Evolutionary conservation across 1,284 basidiomycete species (phyloP), one percentile per base, ranked within the genome.

Genomic region (Porodaedalea pini): DNA sequence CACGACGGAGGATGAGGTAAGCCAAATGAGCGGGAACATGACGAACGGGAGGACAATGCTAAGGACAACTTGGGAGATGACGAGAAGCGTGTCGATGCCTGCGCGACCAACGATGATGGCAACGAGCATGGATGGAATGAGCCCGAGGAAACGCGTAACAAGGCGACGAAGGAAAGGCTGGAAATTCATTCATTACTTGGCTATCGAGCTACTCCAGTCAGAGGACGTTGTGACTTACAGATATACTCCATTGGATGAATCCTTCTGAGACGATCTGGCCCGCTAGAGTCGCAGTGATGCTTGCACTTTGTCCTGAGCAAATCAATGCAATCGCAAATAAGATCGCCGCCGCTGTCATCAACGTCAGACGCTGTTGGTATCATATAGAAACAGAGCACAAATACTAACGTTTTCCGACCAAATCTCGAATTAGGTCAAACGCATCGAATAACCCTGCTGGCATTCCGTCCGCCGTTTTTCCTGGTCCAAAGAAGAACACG

Each of bases 251-350:
- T 57, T 85, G 83, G 60, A 99, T 80, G 71, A 98, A 97, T 0
- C 96, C 96, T 72, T 98, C 96, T 0, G 88, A 89, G 32, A 98
- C 90, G 44, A 94, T 87, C 72, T 98, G 88, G 0, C 95, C 96
- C 0, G 94, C 90, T 10, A 98, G 79, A 0, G 94, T 98, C 5
- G 92, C 94, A 1, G 97, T 92, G 60, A 98, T 84, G 7, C 90
- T 92, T 0, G 96, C 92, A 62, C 91, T 93, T 76, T 98, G 94
- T 2, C 95, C 95, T 0, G 94, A 80, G 37, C 88, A 86, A 7
- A 97, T 79, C 5, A 97, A 74, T 0, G 90, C 91, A 39, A 98
- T 69, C 0, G 94, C 94, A 66, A 97, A 97, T 47, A 96, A 73
- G 31, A 87, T 82, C 0, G 88, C 94, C 13, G 91, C 86, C 40